These are phyloP conservation scores for Tardiomyces digboiensis DNA, from an alignment of 1,139 yeast species.

Conservation along the genomic window DNA sequence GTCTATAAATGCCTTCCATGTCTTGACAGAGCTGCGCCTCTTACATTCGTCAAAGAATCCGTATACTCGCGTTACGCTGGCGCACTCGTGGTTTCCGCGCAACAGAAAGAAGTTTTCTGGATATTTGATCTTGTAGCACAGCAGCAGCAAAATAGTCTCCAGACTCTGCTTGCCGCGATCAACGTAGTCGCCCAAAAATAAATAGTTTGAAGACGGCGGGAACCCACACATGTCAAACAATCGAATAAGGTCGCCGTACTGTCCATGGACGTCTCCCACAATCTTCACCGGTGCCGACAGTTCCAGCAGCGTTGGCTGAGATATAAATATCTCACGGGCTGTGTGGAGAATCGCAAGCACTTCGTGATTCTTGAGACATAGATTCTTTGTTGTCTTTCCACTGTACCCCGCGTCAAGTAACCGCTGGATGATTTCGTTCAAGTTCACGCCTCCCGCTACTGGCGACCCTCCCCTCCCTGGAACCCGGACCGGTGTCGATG, in stretches of 20 bases:
- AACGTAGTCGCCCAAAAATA: conserved; percentile 96
- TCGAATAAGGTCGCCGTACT: conserved; percentile 79
- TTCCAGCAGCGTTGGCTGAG: conserved; percentile 73
- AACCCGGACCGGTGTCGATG: not conserved
- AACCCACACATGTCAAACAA: conserved; percentile 71
- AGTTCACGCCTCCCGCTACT: conserved; percentile 20
- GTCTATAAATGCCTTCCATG: conserved; percentile 81
- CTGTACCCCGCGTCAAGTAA: conserved; percentile 90
- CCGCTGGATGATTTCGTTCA: conserved; percentile 61
- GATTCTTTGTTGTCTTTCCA: conserved; percentile 81
- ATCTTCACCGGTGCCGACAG: conserved; percentile 37
- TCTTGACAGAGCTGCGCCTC: conserved; percentile 59
- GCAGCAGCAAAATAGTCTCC: conserved; percentile 82
- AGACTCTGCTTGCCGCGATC: conserved; percentile 99
- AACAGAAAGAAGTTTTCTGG: conserved; percentile 71
- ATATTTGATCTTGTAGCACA: conserved; percentile 67
- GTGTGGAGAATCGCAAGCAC: conserved; percentile 76
- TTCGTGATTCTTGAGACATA: conserved; percentile 70
- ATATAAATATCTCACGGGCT: conserved; percentile 52
- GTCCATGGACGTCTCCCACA: conserved; percentile 97
- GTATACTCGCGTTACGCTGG: conserved; percentile 93
- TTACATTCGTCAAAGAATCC: conserved; percentile 97
- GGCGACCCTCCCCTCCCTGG: not conserved
- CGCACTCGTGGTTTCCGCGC: conserved; percentile 96
- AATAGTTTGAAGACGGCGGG: conserved; percentile 54